Conservation (phyloP, 179 eudicot genomes). For the Drosera spatulata region DNA sequence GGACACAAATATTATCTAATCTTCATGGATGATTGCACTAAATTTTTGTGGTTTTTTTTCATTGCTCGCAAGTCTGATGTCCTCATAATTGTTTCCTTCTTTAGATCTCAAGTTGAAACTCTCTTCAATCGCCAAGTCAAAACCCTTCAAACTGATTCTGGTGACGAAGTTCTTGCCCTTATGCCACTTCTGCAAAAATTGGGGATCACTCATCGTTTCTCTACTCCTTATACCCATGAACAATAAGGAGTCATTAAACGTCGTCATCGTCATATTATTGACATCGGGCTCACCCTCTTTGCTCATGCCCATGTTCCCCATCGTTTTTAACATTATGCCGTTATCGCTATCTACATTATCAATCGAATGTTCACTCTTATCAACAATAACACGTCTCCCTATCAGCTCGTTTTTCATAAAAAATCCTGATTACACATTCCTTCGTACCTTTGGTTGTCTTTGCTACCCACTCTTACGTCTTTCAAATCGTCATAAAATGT, state of each 20-base stretch:
- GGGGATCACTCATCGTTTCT: not conserved
- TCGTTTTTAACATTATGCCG: not conserved
- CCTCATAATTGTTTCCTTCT: no score
- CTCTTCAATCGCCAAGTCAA: not conserved
- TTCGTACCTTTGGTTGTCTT: not conserved
- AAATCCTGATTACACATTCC: not conserved
- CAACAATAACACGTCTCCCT: not conserved
- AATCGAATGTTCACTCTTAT: not conserved
- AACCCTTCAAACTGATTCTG: not conserved
- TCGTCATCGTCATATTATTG: not conserved
- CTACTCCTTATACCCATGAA: not conserved
- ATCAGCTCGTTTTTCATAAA: not conserved
- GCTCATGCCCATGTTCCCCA: not conserved
- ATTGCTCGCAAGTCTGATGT: not conserved
- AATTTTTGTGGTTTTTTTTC: not conserved
- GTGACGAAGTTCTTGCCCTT: not conserved
- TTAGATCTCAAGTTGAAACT: not conserved
- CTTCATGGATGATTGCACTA: not conserved
- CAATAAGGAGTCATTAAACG: not conserved
- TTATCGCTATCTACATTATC: conserved; percentile 2
- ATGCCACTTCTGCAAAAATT: not conserved
- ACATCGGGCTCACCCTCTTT: not conserved
- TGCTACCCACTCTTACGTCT: not conserved
- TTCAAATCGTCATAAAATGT: not conserved
- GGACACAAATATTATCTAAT: not conserved